Evolutionary conservation across 2,329 filamentous ascomycete genomes (phyloP), one percentile per base, ranked within the genome.

Genomic region (Monosporascus sp.): DNA sequence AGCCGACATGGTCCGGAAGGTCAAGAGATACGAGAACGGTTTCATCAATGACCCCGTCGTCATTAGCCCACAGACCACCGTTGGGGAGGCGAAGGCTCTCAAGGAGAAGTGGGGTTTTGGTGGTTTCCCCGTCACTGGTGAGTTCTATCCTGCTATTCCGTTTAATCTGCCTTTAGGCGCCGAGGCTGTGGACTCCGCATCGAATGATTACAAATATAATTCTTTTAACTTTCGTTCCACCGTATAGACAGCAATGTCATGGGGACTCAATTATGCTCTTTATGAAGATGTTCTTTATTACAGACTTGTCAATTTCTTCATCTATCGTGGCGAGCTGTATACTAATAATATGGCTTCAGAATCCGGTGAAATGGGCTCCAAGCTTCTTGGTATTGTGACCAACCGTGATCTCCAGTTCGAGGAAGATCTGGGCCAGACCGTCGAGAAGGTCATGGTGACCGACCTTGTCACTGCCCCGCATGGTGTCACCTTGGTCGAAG

Each of bases 221-320:
- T 75, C 77, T 77, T 83, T 88, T 97, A 97, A 97, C 94, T 99
- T 99, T 99, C 94, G 94, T 99, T 99, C 94, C 93, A 93, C 94
- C 90, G 90, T 82, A 95, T 87, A 83, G 88, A 89, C 86, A 81
- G 81, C 77, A 85, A 82, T 82, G 89, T 90, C 81, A 78, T 96
- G 91, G 83, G 90, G 91, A 96, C 75, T 79, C 74, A 75, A 70
- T 70, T 76, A 74, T 72, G 66, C 67, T 72, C 72, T 75, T 72
- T 73, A 74, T 78, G 72, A 77, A 62, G 65, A 64, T 65, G 65
- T 57, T 31, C 8, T 25, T 48, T 56, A 60, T 47, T 48, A 35
- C 53, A 45, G 50, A 53, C 49, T 54, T 35, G 49, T 49, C 49
- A 35, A 50, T 48, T 38, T 49, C n/a, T 35, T 17, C 17, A 15